Evolutionary conservation across 345 rosid species (phyloP), one percentile per base, ranked within the genome.

Genomic region (Melaleuca alternifolia): DNA sequence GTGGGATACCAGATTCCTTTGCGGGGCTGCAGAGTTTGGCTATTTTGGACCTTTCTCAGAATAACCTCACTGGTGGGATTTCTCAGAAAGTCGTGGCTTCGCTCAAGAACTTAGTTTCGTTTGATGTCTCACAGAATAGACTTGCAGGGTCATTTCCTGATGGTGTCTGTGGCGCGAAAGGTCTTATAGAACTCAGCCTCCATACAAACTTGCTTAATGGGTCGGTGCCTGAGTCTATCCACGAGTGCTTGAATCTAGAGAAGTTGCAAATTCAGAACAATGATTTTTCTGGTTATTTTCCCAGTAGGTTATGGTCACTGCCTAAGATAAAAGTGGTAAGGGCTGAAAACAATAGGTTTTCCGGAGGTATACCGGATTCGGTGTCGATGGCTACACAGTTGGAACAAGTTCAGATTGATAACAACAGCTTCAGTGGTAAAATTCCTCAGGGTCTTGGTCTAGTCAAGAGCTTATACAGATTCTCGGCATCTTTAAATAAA

Each of bases 351-450:
- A 97, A 97, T 82, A 87, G 88, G 83, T 94, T 96, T 46, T 92
- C 95, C 12, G 99, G 99, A 51, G 89, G 61, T 54, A 86, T 97
- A 54, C 95, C 96, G 0, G 94, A 93, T 65, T 92, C 93, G 33
- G 90, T 97, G 76, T 92, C 97, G 51, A 90, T 88, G 92, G 98
- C 98, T 88, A 84, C 92, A 86, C 93, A 87, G 85, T 76, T 97
- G 89, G 99, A 96, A 94, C 98, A 97, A 92, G 93, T 96, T 89
- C 98, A 96, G 93, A 93, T 97, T 48, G 98, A 96, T 86, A 94
- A 94, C 91, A 97, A 97, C 88, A 93, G 92, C 62, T 95, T 96
- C 76, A 85, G 94, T 62, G 91, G 98, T 86, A 88, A 88, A 86
- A 93, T 97, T 82, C 97, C 98, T 2, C 91, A 62, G 18, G 98